Conservation (phyloP, 345 rosid species). For the Gossypium stocksii region DNA sequence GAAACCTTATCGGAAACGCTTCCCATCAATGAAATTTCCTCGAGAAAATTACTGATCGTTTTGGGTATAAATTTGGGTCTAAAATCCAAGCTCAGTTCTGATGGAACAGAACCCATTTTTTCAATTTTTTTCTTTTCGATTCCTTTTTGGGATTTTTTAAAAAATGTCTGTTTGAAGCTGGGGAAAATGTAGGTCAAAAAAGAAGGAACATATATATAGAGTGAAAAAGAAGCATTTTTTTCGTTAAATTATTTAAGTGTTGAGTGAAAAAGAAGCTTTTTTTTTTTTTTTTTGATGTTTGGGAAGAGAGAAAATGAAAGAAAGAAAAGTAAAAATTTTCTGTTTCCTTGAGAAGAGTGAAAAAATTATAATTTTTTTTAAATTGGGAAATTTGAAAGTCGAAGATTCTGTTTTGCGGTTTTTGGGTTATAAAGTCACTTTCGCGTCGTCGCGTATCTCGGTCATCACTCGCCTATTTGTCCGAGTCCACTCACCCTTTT, state of each 20-base stretch:
- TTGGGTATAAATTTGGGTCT: slow-evolving; percentile 42
- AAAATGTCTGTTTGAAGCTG: not conserved
- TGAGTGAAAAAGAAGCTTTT: slow-evolving; percentile 20
- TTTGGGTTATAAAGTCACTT: slow-evolving; percentile 22
- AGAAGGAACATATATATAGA: slow-evolving; percentile 25
- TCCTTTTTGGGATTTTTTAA: not conserved
- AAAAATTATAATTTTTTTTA: not conserved
- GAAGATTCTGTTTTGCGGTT: slow-evolving; percentile 37
- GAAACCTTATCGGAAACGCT: slow-evolving; percentile 37
- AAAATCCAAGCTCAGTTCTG: slow-evolving; percentile 74
- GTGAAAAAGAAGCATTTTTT: not conserved
- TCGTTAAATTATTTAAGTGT: not conserved
- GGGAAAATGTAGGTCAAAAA: slow-evolving; percentile 3
- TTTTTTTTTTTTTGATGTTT: slow-evolving; percentile 6
- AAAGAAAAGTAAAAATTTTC: not conserved
- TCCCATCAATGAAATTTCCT: slow-evolving; percentile 44
- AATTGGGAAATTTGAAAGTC: slow-evolving; percentile 16
- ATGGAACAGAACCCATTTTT: slow-evolving; percentile 52
- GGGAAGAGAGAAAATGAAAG: slow-evolving; percentile 12
- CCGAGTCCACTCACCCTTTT: slow-evolving; percentile 18
- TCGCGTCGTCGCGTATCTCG: slow-evolving; percentile 72
- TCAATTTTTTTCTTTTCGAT: not conserved
- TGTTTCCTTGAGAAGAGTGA: slow-evolving; percentile 2
- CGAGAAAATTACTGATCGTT: slow-evolving; percentile 49
- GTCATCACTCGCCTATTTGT: slow-evolving; percentile 17